Evolutionary conservation across 2,329 filamentous ascomycete species (phyloP).

Genomic region (Hypoxylon rubiginosum): DNA sequence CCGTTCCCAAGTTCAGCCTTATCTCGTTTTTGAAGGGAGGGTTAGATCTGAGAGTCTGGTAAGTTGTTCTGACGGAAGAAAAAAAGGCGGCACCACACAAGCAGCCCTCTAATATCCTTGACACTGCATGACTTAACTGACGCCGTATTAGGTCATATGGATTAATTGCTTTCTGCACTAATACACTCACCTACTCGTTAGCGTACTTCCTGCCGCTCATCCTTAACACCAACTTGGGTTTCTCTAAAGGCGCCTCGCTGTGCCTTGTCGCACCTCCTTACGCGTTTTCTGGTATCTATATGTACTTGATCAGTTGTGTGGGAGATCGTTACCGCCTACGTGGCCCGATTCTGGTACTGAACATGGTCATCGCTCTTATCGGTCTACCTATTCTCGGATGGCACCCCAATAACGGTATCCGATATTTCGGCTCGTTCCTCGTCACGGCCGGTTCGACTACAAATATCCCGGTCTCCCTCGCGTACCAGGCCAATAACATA

Average conservation of each 20-base stretch:
- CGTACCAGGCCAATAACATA: conserved; percentile 90
- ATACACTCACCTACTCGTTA: conserved; percentile 80
- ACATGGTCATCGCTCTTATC: conserved; percentile 75
- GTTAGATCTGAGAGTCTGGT: conserved; percentile 61
- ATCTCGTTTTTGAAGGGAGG: conserved; percentile 54
- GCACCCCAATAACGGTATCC: conserved; percentile 65
- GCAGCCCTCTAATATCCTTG: neutral
- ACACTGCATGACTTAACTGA: conserved; percentile 56
- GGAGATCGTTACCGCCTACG: conserved; percentile 77
- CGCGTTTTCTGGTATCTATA: conserved; percentile 73
- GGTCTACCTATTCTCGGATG: conserved; percentile 82
- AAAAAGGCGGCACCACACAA: conserved; percentile 12
- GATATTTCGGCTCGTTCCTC: conserved; percentile 82
- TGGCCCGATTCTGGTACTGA: conserved; percentile 75
- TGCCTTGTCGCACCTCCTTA: conserved; percentile 80
- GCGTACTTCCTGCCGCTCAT: conserved; percentile 86
- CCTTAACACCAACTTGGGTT: conserved; percentile 73
- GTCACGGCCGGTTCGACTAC: conserved; percentile 82
- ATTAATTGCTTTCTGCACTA: conserved; percentile 73
- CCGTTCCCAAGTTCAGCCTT: conserved; percentile 61
- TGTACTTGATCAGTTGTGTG: conserved; percentile 70
- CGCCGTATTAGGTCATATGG: conserved; percentile 70
- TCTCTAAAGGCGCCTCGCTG: conserved; percentile 73
- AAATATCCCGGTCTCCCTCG: conserved; percentile 80
- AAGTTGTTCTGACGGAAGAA: conserved; percentile 19